phyloP scores from a whole-genome alignment of 2,329 filamentous ascomycete species.

The Cladosporium sphaerospermum region DNA sequence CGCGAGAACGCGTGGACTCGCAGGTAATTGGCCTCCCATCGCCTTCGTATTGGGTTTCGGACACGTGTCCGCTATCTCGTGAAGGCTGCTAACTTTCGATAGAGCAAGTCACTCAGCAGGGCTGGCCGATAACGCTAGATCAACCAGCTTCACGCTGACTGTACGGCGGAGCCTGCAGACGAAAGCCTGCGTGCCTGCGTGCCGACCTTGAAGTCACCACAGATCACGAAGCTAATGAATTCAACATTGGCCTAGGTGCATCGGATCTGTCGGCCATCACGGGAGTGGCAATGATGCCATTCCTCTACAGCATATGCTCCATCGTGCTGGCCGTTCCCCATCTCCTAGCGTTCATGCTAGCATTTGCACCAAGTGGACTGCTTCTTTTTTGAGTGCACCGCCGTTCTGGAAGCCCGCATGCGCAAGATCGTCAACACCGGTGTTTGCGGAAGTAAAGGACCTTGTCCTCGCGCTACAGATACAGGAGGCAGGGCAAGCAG shows the following conservation, averaged over 20 bases:
- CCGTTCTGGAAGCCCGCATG: neutral
- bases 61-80: neutral
- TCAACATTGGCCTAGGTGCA: no score
- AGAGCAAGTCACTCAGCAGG: neutral
- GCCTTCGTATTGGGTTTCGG: neutral
- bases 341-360: constrained; percentile 7
- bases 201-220: no score
- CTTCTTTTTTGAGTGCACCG: constrained; percentile 7
- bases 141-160: no score
- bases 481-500: no score
- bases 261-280: no score
- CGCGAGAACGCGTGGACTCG: neutral
- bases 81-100: neutral
- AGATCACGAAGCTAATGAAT: no score
- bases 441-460: no score
- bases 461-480: no score
- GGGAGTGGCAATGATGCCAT: neutral
- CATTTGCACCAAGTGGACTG: constrained; percentile 3
- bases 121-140: no score
- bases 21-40: neutral
- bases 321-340: neutral
- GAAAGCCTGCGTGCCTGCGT: no score
- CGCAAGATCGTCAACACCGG: constrained; percentile 4
- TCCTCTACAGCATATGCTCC: neutral
- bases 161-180: no score